Evolutionary conservation across 73 alveolate species (phyloP), one percentile per base, ranked within the genome.

Genomic region (Urostyla sp.): DNA sequence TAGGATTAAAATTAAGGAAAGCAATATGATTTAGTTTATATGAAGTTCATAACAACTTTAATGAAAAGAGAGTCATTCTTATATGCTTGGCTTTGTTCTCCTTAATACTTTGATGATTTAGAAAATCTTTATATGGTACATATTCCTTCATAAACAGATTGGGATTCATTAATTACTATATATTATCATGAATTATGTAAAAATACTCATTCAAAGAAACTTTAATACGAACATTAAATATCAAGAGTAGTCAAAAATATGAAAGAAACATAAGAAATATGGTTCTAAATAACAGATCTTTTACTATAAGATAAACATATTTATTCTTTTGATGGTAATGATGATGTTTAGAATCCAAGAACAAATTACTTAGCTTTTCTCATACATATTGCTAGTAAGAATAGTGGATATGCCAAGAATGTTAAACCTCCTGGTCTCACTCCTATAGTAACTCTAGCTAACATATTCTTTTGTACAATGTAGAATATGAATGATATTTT

Each of bases 31-130:
- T 16, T 69, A 31, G 27, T 43, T 27, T 27, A 15, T 49, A 46
- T 73, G 73, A 50, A 52, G 60, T 26, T 73, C 60, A 1, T 73
- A 13, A 18, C 53, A 31, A 31, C 4, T 35, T 20, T 52, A 1
- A 20, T 73, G 18, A 34, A 73, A 35, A 50, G 74, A 73, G 74
- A 73, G 20, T 16, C 31, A 7, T 28, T 73, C 75, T 61, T 73
- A 6, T 49, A 49, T 53, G 56, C 85, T 1, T 73, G 85, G 85
- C 58, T 73, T n/a, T 28, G 73, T 23, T 73, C 85, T 5, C 66
- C 30, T 18, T 16, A 55, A 18, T 49, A 52, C 37, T 34, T 31
- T 31, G 30, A 48, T 30, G 85, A 73, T 32, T 23, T 73, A 23
- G 75, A 73, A 32, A 48, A 50, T 52, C 54, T 73, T 32, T 73